phyloP scores from a whole-genome alignment of 768 basidiomycete genomes.

The Mrakia blollopis region DNA sequence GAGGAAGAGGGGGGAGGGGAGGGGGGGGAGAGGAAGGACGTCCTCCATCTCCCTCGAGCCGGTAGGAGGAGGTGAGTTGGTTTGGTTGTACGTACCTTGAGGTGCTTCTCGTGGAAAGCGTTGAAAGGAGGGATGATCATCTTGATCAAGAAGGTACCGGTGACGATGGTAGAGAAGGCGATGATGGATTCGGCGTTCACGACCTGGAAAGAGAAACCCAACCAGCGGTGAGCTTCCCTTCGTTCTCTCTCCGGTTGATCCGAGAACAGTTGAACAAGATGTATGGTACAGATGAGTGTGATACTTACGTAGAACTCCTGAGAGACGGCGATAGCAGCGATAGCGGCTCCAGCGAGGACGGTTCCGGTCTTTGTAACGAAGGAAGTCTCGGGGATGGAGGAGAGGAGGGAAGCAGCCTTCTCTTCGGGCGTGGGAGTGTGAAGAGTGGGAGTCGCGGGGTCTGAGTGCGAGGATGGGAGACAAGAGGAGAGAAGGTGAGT shows the following conservation, averaged over 20 bases:
- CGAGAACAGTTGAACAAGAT: background rate
- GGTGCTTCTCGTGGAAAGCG: constrained; percentile 85
- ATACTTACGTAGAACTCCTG: constrained; percentile 61
- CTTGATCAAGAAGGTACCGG: constrained; percentile 76
- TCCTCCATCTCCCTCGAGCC: background rate
- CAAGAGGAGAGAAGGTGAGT: background rate
- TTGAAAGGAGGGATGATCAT: constrained; percentile 75
- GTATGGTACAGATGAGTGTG: background rate
- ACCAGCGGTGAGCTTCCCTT: background rate
- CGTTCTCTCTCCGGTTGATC: background rate
- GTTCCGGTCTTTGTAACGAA: constrained; percentile 93
- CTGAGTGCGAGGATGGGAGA: background rate
- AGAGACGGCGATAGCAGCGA: constrained; percentile 86
- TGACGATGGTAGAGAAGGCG: constrained; percentile 72
- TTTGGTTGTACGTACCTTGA: constrained; percentile 49
- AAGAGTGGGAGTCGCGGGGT: no score
- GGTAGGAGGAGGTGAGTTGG: background rate
- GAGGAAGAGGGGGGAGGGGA: background rate
- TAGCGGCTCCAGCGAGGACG: constrained; percentile 81
- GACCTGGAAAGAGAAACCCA: constrained; percentile 45
- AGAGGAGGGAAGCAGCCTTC: constrained; percentile 83
- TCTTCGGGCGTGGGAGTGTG: constrained; percentile 66
- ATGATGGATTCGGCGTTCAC: constrained; percentile 94
- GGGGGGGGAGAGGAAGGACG: background rate
- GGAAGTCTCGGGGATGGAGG: constrained; percentile 68